A percentile compares a stretch with the other conserved stretches of the same genome.
Evolutionary conservation across 2,329 filamentous ascomycete species (phyloP).

Genomic region (Alternaria tenuissima): DNA sequence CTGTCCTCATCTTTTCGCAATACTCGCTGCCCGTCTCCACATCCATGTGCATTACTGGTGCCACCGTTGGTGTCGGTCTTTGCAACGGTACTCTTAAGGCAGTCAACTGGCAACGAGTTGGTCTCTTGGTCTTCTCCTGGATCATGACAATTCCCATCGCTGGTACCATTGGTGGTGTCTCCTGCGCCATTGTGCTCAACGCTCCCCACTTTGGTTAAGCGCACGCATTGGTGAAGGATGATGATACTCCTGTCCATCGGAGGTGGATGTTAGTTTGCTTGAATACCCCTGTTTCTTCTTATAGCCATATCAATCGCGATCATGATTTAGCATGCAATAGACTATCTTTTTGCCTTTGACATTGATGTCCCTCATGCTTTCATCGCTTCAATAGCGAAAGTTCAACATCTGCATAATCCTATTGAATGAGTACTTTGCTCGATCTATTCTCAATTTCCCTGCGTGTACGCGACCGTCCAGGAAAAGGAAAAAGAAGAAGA

Average conservation of each 20-base stretch:
- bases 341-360: background rate
- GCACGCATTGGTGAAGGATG: fast-evolving
- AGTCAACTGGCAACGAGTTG: conserved; percentile 76
- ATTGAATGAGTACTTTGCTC: background rate
- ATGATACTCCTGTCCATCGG: fast-evolving
- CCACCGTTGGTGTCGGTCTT: conserved; percentile 78
- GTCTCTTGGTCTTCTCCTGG: conserved; percentile 72
- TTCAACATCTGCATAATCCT: background rate
- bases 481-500: background rate
- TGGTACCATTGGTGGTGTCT: conserved; percentile 61
- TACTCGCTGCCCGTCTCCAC: conserved; percentile 78
- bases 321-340: background rate
- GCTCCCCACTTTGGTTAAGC: conserved; percentile 60
- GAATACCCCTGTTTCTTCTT: background rate
- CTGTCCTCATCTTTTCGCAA: conserved; percentile 78
- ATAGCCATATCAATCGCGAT: background rate
- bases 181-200: conserved; percentile 63
- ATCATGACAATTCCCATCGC: conserved; percentile 69
- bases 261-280: background rate
- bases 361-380: background rate
- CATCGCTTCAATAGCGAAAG: background rate
- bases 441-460: too few relatives aligned
- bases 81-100: conserved; percentile 77
- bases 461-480: too few relatives aligned
- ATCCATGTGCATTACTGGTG: conserved; percentile 76